Evolutionary conservation across 441 rosid species (phyloP).

Genomic region (Adansonia madagascariensis): DNA sequence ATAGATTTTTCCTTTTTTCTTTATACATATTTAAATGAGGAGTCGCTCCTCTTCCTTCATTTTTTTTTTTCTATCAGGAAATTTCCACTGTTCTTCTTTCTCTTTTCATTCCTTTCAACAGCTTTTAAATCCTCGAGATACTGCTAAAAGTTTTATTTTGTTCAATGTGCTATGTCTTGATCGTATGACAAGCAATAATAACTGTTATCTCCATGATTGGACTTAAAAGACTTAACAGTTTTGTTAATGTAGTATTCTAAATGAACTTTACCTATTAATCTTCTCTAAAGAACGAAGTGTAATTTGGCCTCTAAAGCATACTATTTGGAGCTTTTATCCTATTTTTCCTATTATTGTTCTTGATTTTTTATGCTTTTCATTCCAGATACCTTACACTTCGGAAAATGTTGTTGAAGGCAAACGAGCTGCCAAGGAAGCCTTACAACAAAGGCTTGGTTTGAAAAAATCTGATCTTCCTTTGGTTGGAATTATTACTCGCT

Average conservation of each 20-base stretch:
- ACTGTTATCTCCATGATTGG: neutral
- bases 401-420: constrained; percentile 91
- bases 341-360: constrained; percentile 22
- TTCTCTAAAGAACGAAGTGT: neutral
- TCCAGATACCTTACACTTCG: constrained; percentile 75
- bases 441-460: constrained; percentile 81
- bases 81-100: neutral
- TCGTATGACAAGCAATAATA: neutral
- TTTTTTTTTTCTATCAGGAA: neutral
- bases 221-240: neutral
- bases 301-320: constrained; percentile 12
- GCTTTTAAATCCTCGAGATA: neutral
- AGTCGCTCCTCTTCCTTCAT: neutral
- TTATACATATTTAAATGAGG: neutral
- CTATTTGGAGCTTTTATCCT: constrained; percentile 11
- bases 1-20: neutral
- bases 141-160: neutral
- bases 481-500: constrained; percentile 85
- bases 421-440: constrained; percentile 84
- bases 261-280: neutral
- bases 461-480: constrained; percentile 69
- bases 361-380: constrained; percentile 29
- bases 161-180: neutral
- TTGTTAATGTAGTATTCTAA: neutral
- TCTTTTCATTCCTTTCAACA: neutral